Evolutionary conservation across 1,139 yeast genomes (phyloP).

Genomic region (Hansenula anomala): DNA sequence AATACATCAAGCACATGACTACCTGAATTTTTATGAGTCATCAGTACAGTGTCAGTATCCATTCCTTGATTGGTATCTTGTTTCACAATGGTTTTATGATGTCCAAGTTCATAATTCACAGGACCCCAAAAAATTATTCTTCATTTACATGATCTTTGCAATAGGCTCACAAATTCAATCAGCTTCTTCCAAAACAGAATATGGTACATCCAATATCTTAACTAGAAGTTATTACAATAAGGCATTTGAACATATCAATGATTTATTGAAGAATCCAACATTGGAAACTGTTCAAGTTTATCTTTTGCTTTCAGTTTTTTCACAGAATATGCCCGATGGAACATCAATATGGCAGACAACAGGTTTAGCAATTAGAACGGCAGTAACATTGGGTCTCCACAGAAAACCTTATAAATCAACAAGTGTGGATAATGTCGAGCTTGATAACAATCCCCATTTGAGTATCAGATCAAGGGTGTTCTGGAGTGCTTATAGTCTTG

Average conservation of each 20-base stretch:
- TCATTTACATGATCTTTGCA: conserved; percentile 48
- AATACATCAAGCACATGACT: conserved; percentile 3
- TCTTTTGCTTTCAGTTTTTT: conserved; percentile 24
- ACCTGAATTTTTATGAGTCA: conserved; percentile 15
- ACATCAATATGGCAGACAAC: conserved; percentile 27
- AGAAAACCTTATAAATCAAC: conserved; percentile 15
- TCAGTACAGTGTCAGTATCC: conserved; percentile 28
- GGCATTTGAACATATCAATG: conserved; percentile 35
- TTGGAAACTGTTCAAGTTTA: conserved; percentile 26
- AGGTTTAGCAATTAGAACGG: conserved; percentile 24
- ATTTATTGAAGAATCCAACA: conserved; percentile 23
- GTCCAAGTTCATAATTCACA: conserved; percentile 21
- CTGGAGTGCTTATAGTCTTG: conserved; percentile 34
- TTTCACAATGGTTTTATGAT: conserved; percentile 22
- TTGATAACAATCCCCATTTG: not conserved
- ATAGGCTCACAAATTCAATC: conserved; percentile 45
- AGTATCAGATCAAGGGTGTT: conserved; percentile 26
- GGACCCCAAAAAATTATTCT: conserved; percentile 30
- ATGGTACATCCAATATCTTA: conserved; percentile 4
- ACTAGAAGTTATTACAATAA: conserved; percentile 41
- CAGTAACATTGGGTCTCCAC: conserved; percentile 24
- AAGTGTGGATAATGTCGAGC: no score
- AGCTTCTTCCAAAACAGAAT: conserved; percentile 19
- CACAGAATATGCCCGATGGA: conserved; percentile 28
- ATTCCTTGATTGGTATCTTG: conserved; percentile 25